phyloP scores from a whole-genome alignment of 2,329 filamentous ascomycete genomes.

The Trichoderma sp. region DNA sequence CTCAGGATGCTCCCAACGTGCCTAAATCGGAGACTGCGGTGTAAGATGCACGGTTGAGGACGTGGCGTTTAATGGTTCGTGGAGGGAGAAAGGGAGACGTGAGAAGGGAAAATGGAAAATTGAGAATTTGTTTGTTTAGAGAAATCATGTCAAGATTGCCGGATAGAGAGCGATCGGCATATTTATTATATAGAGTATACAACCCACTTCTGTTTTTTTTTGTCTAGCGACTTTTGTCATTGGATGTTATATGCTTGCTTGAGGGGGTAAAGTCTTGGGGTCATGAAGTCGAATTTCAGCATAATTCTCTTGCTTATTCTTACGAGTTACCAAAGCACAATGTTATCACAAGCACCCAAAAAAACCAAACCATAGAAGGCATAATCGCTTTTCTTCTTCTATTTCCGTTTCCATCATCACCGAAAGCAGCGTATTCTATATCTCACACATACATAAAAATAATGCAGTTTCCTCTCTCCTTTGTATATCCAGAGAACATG shows the following conservation, averaged over 20 bases:
- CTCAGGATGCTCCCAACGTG: slow-evolving; percentile 29
- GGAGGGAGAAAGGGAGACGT: not conserved
- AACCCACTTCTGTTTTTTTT: slow-evolving; percentile 14
- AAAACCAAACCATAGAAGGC: not conserved
- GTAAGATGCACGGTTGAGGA: not conserved
- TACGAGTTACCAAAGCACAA: not conserved
- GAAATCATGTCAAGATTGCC: slow-evolving; percentile 15
- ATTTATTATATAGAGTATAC: slow-evolving; percentile 18
- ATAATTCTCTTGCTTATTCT: not conserved
- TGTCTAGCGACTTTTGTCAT: not conserved
- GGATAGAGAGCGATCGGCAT: slow-evolving; percentile 18
- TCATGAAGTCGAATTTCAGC: not conserved
- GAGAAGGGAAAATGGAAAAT: not conserved
- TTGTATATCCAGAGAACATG: slow-evolving; percentile 9
- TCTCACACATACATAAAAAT: slow-evolving; percentile 13
- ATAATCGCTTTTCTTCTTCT: slow-evolving; percentile 14
- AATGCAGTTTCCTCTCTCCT: slow-evolving; percentile 7
- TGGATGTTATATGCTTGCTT: not conserved
- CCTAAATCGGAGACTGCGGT: slow-evolving; percentile 20
- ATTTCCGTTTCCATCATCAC: slow-evolving; percentile 17
- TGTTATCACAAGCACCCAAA: too few species aligned
- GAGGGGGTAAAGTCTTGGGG: not conserved
- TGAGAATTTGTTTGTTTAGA: slow-evolving; percentile 15
- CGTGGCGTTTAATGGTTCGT: not conserved
- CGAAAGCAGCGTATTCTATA: slow-evolving; percentile 10